Conservation (phyloP, 768 basidiomycete genomes). For the Termitomyces sp. region DNA sequence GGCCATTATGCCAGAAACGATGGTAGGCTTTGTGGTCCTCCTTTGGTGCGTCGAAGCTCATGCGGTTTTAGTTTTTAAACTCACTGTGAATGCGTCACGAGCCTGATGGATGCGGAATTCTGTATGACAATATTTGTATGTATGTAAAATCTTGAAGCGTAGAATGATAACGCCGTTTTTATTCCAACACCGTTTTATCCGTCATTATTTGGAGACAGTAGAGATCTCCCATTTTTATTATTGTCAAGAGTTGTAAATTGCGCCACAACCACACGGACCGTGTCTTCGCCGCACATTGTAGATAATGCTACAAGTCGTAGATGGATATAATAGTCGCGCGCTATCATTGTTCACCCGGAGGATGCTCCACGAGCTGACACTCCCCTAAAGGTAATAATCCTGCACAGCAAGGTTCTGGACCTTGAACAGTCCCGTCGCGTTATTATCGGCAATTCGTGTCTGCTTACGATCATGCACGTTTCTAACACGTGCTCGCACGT, state of each 20-base stretch:
- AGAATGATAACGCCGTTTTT: no score
- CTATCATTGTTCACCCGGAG: not conserved
- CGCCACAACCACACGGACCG: not conserved
- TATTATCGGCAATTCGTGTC: conserved; percentile 2
- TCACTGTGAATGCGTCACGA: conserved; percentile 8
- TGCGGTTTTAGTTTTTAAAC: conserved; percentile 9
- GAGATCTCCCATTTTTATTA: not conserved
- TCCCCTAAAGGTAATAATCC: conserved; percentile 2
- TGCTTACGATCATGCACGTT: conserved; percentile 7
- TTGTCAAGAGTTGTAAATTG: not conserved
- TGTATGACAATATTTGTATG: not conserved
- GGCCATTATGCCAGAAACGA: conserved; percentile 61
- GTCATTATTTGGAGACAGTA: not conserved
- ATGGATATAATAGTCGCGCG: no score
- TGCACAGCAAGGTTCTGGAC: conserved; percentile 10
- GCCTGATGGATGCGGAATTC: not conserved
- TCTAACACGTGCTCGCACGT: conserved; percentile 6
- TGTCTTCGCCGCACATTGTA: not conserved
- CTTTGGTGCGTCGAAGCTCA: not conserved
- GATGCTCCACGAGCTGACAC: no score
- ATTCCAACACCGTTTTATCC: no score
- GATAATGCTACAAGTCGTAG: not conserved
- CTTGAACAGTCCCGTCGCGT: conserved; percentile 2
- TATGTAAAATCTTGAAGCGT: not conserved
- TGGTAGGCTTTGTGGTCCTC: conserved; percentile 26